Evolutionary conservation across 1,139 yeast genomes (phyloP).

Genomic region (Maudiozyma humilis): DNA sequence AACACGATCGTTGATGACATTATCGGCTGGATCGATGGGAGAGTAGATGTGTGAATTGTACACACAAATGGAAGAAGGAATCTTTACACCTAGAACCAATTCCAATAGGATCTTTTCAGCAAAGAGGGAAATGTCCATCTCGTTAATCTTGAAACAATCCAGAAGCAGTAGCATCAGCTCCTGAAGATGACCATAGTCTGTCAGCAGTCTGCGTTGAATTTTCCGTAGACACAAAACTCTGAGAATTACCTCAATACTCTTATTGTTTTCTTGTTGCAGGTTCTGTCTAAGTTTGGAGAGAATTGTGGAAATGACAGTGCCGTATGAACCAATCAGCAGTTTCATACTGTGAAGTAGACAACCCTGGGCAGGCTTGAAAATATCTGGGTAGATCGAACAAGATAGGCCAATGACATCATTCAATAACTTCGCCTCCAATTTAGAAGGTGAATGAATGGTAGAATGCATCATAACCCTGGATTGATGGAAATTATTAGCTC

Average conservation of each 20-base stretch:
- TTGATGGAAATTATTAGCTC: conserved; percentile 71
- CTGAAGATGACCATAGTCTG: conserved; percentile 49
- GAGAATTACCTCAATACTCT: conserved; percentile 62
- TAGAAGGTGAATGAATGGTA: conserved; percentile 65
- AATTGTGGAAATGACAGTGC: conserved; percentile 38
- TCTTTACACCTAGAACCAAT: conserved; percentile 40
- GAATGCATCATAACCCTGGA: conserved; percentile 69
- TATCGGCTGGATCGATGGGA: conserved; percentile 57
- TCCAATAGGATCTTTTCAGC: conserved; percentile 47
- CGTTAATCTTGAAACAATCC: conserved; percentile 52
- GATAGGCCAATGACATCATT: conserved; percentile 63
- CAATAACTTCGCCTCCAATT: conserved; percentile 55
- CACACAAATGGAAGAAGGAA: conserved; percentile 55
- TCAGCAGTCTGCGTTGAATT: conserved; percentile 47
- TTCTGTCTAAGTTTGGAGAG: conserved; percentile 43
- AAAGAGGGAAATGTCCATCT: conserved; percentile 42
- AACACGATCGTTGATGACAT: conserved; percentile 47
- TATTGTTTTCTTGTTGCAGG: conserved; percentile 45
- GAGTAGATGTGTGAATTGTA: conserved; percentile 39
- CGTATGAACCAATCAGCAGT: conserved; percentile 63
- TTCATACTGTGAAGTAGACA: conserved; percentile 65
- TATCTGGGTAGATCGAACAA: conserved; percentile 62
- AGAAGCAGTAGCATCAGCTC: conserved; percentile 43
- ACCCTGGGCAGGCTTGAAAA: conserved; percentile 63
- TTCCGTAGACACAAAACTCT: conserved; percentile 46